These are phyloP conservation scores for Lactifluus rugatus DNA, from an alignment of 768 basidiomycete genomes.

Conservation along the genomic window DNA sequence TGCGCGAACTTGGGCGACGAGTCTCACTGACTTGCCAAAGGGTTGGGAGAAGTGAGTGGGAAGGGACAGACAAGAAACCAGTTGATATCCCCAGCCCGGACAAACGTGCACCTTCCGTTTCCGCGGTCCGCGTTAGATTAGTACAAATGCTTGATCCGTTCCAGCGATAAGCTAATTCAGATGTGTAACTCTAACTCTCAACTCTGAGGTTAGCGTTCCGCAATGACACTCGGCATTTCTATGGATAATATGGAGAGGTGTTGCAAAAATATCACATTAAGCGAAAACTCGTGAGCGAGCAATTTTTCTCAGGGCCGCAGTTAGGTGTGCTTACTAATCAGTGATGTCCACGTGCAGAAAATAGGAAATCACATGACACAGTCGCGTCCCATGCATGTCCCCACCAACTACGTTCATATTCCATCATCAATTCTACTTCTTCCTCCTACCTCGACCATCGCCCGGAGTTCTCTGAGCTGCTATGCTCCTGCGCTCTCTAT, in stretches of 20 bases:
- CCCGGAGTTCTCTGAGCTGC: too few relatives aligned
- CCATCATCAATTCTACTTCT: neutral
- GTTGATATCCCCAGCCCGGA: neutral
- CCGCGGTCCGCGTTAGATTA: neutral
- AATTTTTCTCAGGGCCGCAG: too few relatives aligned
- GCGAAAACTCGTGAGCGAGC: too few relatives aligned
- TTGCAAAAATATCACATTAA: too few relatives aligned
- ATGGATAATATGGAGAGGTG: too few relatives aligned
- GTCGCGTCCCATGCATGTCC: neutral
- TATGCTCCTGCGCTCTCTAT: neutral
- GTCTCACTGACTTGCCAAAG: neutral
- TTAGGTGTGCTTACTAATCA: too few relatives aligned
- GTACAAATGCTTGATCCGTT: too few relatives aligned
- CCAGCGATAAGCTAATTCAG: too few relatives aligned
- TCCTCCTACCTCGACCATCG: neutral
- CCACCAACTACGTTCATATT: neutral
- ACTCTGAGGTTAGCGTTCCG: too few relatives aligned
- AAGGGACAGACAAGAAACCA: neutral
- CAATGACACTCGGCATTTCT: too few relatives aligned
- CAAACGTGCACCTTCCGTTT: neutral
- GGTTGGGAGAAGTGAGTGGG: neutral
- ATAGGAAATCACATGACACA: neutral
- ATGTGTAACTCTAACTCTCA: neutral
- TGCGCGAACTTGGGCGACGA: neutral
- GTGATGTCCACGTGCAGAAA: neutral